Evolutionary conservation across 352 stramenopile species (phyloP).

Genomic region (Phytophthora aleatoria): DNA sequence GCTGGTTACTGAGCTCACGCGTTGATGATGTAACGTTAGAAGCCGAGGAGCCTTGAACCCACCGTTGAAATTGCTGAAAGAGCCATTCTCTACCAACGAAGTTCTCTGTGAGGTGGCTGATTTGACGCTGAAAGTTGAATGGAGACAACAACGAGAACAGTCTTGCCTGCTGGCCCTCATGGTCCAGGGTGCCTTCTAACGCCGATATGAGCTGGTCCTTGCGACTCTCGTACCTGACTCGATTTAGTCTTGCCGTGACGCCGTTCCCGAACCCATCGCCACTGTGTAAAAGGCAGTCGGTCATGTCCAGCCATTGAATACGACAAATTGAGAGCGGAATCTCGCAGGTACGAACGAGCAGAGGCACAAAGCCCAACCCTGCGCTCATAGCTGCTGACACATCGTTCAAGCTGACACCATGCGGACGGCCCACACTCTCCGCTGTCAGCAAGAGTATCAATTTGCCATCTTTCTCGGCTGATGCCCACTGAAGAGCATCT

Average conservation of each 20-base stretch:
- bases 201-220: conserved; percentile 61
- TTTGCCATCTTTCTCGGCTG: conserved; percentile 63
- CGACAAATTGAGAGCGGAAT: conserved; percentile 83
- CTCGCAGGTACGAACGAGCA: conserved; percentile 75
- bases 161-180: conserved; percentile 72
- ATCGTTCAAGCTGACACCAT: conserved; percentile 72
- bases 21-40: neutral
- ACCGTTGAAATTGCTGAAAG: conserved; percentile 50
- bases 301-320: conserved; percentile 84
- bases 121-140: conserved; percentile 76
- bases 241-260: conserved; percentile 42
- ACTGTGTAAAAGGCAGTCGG: conserved; percentile 65
- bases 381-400: conserved; percentile 74
- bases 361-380: conserved; percentile 69
- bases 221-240: conserved; percentile 53
- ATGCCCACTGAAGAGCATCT: conserved; percentile 66
- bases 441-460: conserved; percentile 72
- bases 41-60: conserved; percentile 42
- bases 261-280: conserved; percentile 2
- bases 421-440: conserved; percentile 69
- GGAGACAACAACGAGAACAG: conserved; percentile 70
- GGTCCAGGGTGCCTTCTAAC: conserved; percentile 63
- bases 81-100: conserved; percentile 73
- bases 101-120: conserved; percentile 68
- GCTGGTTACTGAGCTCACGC: conserved; percentile 21